Conservation (phyloP, 2,329 filamentous ascomycete species). For the Colletotrichum sp. region DNA sequence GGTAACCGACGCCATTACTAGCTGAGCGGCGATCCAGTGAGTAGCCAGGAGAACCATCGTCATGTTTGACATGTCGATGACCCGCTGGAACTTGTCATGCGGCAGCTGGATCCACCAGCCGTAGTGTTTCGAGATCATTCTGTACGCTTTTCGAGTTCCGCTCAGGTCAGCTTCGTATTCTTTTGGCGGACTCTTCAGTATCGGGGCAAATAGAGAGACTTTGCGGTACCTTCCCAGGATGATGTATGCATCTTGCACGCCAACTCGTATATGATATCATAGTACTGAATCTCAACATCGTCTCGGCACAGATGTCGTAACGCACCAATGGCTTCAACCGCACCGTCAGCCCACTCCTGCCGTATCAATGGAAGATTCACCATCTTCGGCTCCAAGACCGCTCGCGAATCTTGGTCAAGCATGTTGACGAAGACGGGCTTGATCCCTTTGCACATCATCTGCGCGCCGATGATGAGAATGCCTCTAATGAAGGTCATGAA, state of each 20-base stretch:
- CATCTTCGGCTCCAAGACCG: slow-evolving; percentile 50
- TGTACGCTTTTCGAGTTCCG: slow-evolving; percentile 45
- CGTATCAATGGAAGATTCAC: slow-evolving; percentile 49
- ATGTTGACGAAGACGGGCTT: slow-evolving; percentile 56
- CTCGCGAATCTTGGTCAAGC: slow-evolving; percentile 43
- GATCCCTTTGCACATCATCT: slow-evolving; percentile 55
- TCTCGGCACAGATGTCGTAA: slow-evolving; percentile 49
- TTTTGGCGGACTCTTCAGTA: slow-evolving; percentile 22
- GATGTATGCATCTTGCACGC: slow-evolving; percentile 56
- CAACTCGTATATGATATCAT: slow-evolving; percentile 48
- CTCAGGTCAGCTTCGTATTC: background rate
- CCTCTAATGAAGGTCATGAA: slow-evolving; percentile 66
- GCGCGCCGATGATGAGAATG: slow-evolving; percentile 58
- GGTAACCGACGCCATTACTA: slow-evolving; percentile 57
- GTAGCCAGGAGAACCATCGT: slow-evolving; percentile 52
- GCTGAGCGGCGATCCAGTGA: slow-evolving; percentile 60
- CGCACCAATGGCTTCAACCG: slow-evolving; percentile 44
- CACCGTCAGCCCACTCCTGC: slow-evolving; percentile 50
- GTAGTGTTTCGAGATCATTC: slow-evolving; percentile 54
- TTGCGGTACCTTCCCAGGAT: slow-evolving; percentile 53
- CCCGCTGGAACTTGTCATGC: slow-evolving; percentile 53
- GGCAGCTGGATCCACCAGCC: slow-evolving; percentile 64
- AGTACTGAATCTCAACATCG: slow-evolving; percentile 50
- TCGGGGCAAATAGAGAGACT: background rate
- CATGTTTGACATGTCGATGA: slow-evolving; percentile 53